Percentiles rank a stretch among this genome's conserved stretches.
These are phyloP conservation scores for Wickerhamiella qilinensis DNA, from an alignment of 805 yeast species.

Conservation along the genomic window DNA sequence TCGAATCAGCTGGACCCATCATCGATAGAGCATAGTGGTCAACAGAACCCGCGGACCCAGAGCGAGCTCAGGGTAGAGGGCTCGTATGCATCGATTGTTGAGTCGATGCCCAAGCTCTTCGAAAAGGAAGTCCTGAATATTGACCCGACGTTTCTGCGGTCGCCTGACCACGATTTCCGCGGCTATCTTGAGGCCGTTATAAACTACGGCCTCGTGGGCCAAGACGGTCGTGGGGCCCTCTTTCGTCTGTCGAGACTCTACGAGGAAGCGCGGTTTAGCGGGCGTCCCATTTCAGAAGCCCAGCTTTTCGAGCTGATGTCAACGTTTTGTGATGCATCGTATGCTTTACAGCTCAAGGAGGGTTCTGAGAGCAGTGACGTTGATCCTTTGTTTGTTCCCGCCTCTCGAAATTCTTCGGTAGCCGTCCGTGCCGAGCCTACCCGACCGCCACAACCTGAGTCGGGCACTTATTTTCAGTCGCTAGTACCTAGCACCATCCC, in stretches of 20 bases:
- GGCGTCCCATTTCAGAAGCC: constrained; percentile 37
- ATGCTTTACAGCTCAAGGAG: not conserved
- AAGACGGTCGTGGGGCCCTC: constrained; percentile 7
- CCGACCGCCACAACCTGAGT: too few relatives aligned
- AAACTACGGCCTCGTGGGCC: constrained; percentile 13
- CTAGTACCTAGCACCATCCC: too few relatives aligned
- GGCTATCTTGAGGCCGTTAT: constrained; percentile 37
- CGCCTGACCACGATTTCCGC: constrained; percentile 34
- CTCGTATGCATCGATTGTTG: constrained; percentile 16
- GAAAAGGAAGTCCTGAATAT: constrained; percentile 13
- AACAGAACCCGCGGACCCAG: constrained; percentile 10
- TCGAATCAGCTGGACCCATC: constrained; percentile 8
- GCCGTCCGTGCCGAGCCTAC: too few relatives aligned
- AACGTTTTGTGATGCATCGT: constrained; percentile 5
- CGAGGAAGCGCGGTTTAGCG: constrained; percentile 55
- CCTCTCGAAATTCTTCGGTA: too few relatives aligned
- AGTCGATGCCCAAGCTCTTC: constrained; percentile 14
- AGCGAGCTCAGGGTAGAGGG: constrained; percentile 7
- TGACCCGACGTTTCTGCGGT: constrained; percentile 19
- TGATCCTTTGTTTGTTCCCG: constrained; percentile 8
- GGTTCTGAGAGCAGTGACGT: not conserved
- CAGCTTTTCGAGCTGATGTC: constrained; percentile 48
- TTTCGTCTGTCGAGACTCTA: constrained; percentile 34
- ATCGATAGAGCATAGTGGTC: constrained; percentile 11
- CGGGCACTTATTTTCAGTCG: too few relatives aligned